Percentiles rank a stretch among this genome's conserved stretches.
Conservation (phyloP, 257 asterid species). For the Knoxia roxburghii region DNA sequence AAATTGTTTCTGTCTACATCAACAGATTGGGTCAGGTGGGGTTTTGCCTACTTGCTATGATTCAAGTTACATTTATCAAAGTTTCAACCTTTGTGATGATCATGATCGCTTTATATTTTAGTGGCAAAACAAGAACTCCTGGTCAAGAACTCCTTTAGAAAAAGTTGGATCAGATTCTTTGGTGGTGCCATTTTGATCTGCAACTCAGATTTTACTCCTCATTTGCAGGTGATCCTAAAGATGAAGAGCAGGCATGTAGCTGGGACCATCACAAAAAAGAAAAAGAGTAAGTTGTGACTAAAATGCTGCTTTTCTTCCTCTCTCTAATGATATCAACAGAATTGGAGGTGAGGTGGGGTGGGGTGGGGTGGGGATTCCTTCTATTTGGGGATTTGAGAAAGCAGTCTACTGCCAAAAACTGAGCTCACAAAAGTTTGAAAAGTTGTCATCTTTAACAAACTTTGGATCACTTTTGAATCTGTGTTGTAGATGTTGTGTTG, state of each 20-base stretch:
- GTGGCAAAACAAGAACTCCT: neutral
- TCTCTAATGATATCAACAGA: slow-evolving; percentile 49
- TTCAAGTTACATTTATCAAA: neutral
- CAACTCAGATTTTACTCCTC: neutral
- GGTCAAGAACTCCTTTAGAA: neutral
- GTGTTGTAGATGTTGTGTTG: slow-evolving; percentile 73
- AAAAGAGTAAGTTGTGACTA: slow-evolving; percentile 68
- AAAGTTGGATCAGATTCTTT: slow-evolving; percentile 4
- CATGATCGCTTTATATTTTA: neutral
- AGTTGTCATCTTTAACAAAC: slow-evolving; percentile 27
- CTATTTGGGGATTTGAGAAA: slow-evolving; percentile 87
- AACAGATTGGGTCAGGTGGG: slow-evolving; percentile 82
- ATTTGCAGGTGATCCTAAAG: slow-evolving; percentile 29
- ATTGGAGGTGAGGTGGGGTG: too few relatives aligned
- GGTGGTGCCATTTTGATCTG: neutral
- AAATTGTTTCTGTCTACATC: slow-evolving; percentile 83
- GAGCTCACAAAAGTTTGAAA: slow-evolving; percentile 20
- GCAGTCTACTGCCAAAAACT: slow-evolving; percentile 21
- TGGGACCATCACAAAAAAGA: slow-evolving; percentile 99
- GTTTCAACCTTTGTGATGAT: neutral
- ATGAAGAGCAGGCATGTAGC: slow-evolving; percentile 96
- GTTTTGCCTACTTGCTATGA: slow-evolving; percentile 16
- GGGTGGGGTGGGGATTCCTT: slow-evolving; percentile 44
- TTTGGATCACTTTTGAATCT: slow-evolving; percentile 14
- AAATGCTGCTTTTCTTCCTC: slow-evolving; percentile 36